Percentiles rank a stretch among this genome's conserved stretches.
These are phyloP conservation scores for Euphorbia tirucalli DNA, from an alignment of 345 rosid genomes.

Conservation along the genomic window DNA sequence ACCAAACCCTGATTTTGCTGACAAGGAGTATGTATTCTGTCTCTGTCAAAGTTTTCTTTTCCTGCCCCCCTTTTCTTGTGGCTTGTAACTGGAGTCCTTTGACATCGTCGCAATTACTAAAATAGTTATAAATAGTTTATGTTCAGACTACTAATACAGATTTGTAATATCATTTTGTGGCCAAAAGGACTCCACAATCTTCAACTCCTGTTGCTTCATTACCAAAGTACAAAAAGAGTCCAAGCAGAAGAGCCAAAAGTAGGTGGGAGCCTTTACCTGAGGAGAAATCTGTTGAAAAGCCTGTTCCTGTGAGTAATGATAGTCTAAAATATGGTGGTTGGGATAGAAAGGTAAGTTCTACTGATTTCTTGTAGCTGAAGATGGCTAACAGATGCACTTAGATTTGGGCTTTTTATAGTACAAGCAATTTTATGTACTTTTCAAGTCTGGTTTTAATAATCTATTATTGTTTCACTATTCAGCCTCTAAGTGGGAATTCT, in stretches of 20 bases:
- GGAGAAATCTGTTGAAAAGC: constrained; percentile 52
- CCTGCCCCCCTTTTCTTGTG: neutral
- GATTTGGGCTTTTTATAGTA: neutral
- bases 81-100: neutral
- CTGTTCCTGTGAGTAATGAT: constrained; percentile 37
- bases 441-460: constrained; percentile 14
- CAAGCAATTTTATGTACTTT: neutral
- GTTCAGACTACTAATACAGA: neutral
- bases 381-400: neutral
- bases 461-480: constrained; percentile 24
- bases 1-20: constrained; percentile 36
- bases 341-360: constrained; percentile 52
- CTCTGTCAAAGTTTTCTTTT: neutral
- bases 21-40: constrained; percentile 48
- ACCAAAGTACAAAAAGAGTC: constrained; percentile 55
- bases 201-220: constrained; percentile 36
- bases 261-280: constrained; percentile 97
- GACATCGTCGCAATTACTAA: neutral
- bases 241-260: constrained; percentile 74
- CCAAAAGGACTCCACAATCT: constrained; percentile 32
- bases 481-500: constrained; percentile 42
- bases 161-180: constrained; percentile 7
- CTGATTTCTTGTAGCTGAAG: neutral
- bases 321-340: constrained; percentile 57
- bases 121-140: neutral